Base-by-base conservation (phyloP, 768 basidiomycete species). In the Tylopilus plumbeoviolaceoides region DNA sequence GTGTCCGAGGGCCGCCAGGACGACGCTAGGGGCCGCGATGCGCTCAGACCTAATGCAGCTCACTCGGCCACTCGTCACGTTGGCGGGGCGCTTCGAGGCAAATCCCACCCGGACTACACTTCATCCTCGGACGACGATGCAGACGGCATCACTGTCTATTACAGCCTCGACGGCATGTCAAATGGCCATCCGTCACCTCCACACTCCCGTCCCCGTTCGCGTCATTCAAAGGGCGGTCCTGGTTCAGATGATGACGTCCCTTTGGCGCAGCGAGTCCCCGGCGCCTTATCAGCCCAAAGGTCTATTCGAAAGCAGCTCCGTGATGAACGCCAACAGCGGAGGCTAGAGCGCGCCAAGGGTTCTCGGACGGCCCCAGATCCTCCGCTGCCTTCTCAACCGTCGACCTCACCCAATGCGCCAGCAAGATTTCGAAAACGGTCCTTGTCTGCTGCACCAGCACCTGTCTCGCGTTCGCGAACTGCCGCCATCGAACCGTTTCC, bases 241-340 rank as follows among this genome's bases (percentile, higher is more conserved):
- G 70, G 70, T 28, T 75, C 78, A 36, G 84, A 89, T 49, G 92
- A 95, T 64, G 87, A 95, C 59, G 74, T 92, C 1, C 93, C 93
- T 1, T 77, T 95, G 15, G 93, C 91, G 3, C 83, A 81, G 57
- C 77, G 84, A 28, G 90, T 92, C 50, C 93, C 92, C 5, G 85
- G 84, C 1, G 93, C 93, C 4, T 70, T 95, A 53, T 79, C 76
- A 4, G 92, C 91, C 10, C 93, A 95, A 62, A 83, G 81, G 60
- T 84, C 86, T 6, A 89, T 95, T 49, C 80, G 89, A 18, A 74
- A 76, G 42, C 80, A 90, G 63, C 82, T 89, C 21, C 77, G 77
- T 35, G 82, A 86, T 56, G 89, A 91, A 65, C 73, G 81, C 28
- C 80, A 84, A 33, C 75, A 79, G 55, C 75, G 83, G 47, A 75